phyloP scores from a whole-genome alignment of 805 yeast genomes.

The Wickerhamomyces kurtzmanii region DNA sequence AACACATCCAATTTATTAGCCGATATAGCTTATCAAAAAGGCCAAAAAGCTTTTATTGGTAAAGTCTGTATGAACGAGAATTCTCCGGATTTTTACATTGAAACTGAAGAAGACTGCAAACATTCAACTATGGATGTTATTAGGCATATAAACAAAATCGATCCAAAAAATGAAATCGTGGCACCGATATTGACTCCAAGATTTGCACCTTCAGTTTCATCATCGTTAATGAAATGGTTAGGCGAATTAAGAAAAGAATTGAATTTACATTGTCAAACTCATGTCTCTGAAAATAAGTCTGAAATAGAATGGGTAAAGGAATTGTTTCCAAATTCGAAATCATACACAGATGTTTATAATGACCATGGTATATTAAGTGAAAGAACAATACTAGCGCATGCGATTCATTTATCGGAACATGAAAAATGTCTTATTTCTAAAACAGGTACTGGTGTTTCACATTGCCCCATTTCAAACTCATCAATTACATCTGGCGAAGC shows the following conservation, averaged over 20 bases:
- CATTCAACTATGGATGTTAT: slow-evolving; percentile 46
- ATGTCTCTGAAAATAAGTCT: slow-evolving; percentile 68
- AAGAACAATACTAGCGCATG: slow-evolving; percentile 82
- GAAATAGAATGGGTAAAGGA: slow-evolving; percentile 70
- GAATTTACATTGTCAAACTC: slow-evolving; percentile 75
- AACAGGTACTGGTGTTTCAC: slow-evolving; percentile 66
- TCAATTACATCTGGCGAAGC: slow-evolving; percentile 88
- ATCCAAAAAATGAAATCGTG: slow-evolving; percentile 42
- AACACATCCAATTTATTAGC: slow-evolving; percentile 72
- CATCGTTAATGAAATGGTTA: slow-evolving; percentile 48
- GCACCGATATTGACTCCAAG: slow-evolving; percentile 84
- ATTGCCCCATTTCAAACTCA: slow-evolving; percentile 90
- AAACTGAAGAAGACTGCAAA: slow-evolving; percentile 44
- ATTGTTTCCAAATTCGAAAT: slow-evolving; percentile 60
- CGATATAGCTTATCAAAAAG: slow-evolving; percentile 49
- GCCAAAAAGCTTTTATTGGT: slow-evolving; percentile 88
- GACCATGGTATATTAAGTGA: slow-evolving; percentile 46
- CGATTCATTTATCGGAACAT: slow-evolving; percentile 58
- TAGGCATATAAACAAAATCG: slow-evolving; percentile 41
- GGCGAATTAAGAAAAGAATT: slow-evolving; percentile 44
- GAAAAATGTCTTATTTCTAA: slow-evolving; percentile 52
- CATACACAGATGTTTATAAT: slow-evolving; percentile 74
- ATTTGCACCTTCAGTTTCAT: slow-evolving; percentile 83
- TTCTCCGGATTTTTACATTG: slow-evolving; percentile 63
- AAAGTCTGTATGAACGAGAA: slow-evolving; percentile 90